Evolutionary conservation across 176 grass and related monocot genomes (phyloP).

Genomic region (Hyparrhenia diplandra): DNA sequence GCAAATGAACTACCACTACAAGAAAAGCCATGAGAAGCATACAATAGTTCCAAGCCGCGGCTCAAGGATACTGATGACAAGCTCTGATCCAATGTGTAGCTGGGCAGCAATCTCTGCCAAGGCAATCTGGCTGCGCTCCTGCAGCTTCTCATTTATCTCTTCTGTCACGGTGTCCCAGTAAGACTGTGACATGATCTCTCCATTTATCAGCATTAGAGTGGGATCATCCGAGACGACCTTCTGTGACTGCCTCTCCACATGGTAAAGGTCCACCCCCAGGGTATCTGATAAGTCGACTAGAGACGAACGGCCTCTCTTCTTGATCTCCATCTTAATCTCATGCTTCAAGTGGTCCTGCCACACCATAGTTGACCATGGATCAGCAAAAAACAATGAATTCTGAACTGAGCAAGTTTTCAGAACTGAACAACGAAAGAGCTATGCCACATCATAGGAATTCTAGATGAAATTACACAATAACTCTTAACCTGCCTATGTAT

Average conservation of each 20-base stretch:
- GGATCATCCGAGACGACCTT: constrained; percentile 55
- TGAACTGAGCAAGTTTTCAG: not conserved
- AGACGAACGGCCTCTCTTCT: constrained; percentile 64
- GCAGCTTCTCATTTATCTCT: constrained; percentile 93
- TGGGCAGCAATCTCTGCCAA: constrained; percentile 88
- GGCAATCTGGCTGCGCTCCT: constrained; percentile 89
- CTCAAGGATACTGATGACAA: constrained; percentile 71
- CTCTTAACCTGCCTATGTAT: not conserved
- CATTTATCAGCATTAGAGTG: constrained; percentile 75
- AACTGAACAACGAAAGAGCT: not conserved
- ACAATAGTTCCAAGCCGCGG: constrained; percentile 85
- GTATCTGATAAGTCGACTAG: constrained; percentile 86
- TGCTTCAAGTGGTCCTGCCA: constrained; percentile 84
- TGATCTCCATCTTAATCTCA: constrained; percentile 91
- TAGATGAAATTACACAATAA: not conserved
- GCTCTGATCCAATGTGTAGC: constrained; percentile 84
- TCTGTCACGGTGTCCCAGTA: constrained; percentile 92
- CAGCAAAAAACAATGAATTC: not conserved
- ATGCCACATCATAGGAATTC: not conserved
- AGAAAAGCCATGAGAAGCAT: not conserved
- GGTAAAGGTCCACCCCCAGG: constrained; percentile 88
- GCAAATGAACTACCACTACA: not conserved
- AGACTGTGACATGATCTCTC: constrained; percentile 83
- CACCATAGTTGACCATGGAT: constrained; percentile 14
- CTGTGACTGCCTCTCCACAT: constrained; percentile 85